Base-by-base conservation (phyloP, 225 moss, liverwort and hornwort genomes). In the Pseudisothecium myosuroides region DNA sequence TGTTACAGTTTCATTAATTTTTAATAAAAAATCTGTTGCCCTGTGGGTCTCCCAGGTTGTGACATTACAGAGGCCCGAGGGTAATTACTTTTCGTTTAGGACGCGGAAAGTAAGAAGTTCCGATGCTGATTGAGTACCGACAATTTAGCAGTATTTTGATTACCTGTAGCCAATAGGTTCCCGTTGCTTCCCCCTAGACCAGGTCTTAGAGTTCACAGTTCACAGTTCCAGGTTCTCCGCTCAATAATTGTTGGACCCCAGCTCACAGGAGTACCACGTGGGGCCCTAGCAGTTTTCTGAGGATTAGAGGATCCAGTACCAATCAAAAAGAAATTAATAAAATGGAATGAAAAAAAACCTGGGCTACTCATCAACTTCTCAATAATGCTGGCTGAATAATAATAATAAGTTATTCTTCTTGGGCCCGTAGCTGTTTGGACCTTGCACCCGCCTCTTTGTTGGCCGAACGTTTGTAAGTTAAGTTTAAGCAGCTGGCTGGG, bases 241-340 rank as follows among this genome's bases (percentile, higher is more conserved):
- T 43, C 85, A 90, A 88, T 92, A 90, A 85, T 90, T 92, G 91
- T 56, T 41, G 85, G 24, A 61, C 28, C 68, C 88, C 76, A 75
- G 62, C 36, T n/a, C 66, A 60, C 19, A 54, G 75, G 19, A 63
- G 65, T 41, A 52, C 39, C 65, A 23, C 72, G 87, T 89, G 83
- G 83, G 83, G 21, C 73, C 58, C 34, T 11, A 16, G 64, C 7
- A 22, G 29, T 11, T 45, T 37, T 43, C 52, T 78, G 32, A 29
- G 62, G 54, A 83, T 21, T 39, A n/a, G 13, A 18, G 36, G 21
- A 41, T 60, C 37, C 9, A 17, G 17, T 6, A 29, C 87, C 65
- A 76, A 76, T 76, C 27, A 15, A 55, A 60, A 56, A 28, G 7
- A 41, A 27, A 59, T 4, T 12, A 36, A 36, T 12, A 79, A 59